phyloP scores from a whole-genome alignment of 2,329 filamentous ascomycete genomes.

The Diaporthe caulivora region DNA sequence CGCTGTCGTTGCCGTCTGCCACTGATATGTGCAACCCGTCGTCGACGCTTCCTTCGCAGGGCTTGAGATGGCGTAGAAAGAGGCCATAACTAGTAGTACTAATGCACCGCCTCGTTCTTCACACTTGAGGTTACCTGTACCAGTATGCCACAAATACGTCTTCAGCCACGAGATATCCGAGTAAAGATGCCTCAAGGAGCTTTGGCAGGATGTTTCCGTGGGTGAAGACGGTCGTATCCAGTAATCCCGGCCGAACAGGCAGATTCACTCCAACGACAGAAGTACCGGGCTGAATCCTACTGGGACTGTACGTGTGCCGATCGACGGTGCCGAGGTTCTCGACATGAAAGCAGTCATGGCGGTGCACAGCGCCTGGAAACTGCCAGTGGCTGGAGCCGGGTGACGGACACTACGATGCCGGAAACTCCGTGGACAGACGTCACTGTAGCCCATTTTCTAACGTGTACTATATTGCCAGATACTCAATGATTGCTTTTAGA shows the following conservation, averaged over 20 bases:
- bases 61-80: not conserved
- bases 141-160: not conserved
- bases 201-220: not conserved
- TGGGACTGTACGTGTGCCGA: not conserved
- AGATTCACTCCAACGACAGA: not conserved
- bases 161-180: not conserved
- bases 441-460: no score
- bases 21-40: not conserved
- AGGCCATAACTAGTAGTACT: not conserved
- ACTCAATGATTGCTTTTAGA: no score
- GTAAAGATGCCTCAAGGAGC: not conserved
- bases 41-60: not conserved
- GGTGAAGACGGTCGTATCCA: not conserved
- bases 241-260: not conserved
- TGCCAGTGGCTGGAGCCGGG: not conserved
- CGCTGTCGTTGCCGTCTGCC: fast-evolving
- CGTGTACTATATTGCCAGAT: no score
- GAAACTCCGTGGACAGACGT: not conserved
- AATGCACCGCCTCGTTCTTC: not conserved
- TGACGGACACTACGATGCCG: not conserved
- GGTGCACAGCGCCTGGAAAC: not conserved
- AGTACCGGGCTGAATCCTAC: not conserved
- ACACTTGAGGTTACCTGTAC: not conserved
- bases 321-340: not conserved
- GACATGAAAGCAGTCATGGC: not conserved